These are phyloP conservation scores for Stemphylium lycopersici DNA, from an alignment of 2,329 filamentous ascomycete genomes.

Conservation along the genomic window DNA sequence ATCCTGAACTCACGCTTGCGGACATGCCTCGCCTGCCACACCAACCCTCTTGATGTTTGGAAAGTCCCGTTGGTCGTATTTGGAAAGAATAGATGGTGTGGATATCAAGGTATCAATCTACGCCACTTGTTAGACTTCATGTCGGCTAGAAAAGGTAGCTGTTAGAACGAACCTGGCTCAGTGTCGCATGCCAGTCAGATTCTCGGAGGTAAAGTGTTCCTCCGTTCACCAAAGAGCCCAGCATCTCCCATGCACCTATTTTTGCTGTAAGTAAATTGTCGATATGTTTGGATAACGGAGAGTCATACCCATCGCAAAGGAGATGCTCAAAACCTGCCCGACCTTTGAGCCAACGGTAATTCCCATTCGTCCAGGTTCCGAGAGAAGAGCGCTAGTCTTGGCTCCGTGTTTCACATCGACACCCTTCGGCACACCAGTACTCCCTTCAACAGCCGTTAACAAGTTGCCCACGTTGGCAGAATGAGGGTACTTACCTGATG, in stretches of 20 bases:
- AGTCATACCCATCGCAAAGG: constrained; percentile 66
- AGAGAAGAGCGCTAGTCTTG: constrained; percentile 61
- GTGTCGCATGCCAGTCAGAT: constrained; percentile 56
- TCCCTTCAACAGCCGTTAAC: constrained; percentile 40
- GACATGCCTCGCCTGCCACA: constrained; percentile 62
- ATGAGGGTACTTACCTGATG: constrained; percentile 48
- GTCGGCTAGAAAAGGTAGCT: neutral
- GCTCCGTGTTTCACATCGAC: constrained; percentile 64
- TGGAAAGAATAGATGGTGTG: constrained; percentile 62
- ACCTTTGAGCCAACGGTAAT: constrained; percentile 60
- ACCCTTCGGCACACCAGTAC: constrained; percentile 64
- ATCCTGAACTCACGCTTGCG: constrained; percentile 47
- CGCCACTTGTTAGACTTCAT: constrained; percentile 7
- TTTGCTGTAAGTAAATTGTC: constrained; percentile 3
- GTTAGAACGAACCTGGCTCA: constrained; percentile 51
- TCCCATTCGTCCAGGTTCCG: constrained; percentile 59
- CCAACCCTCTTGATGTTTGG: constrained; percentile 61
- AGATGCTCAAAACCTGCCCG: constrained; percentile 63
- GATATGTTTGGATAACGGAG: neutral
- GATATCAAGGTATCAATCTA: constrained; percentile 62
- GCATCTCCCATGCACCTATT: constrained; percentile 66
- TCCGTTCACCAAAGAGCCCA: constrained; percentile 63
- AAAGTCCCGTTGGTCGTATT: constrained; percentile 55
- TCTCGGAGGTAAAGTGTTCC: constrained; percentile 62
- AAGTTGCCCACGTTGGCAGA: neutral